Base-by-base conservation (phyloP, 306 rosid species). In the Amphicarpaea edgeworthii region DNA sequence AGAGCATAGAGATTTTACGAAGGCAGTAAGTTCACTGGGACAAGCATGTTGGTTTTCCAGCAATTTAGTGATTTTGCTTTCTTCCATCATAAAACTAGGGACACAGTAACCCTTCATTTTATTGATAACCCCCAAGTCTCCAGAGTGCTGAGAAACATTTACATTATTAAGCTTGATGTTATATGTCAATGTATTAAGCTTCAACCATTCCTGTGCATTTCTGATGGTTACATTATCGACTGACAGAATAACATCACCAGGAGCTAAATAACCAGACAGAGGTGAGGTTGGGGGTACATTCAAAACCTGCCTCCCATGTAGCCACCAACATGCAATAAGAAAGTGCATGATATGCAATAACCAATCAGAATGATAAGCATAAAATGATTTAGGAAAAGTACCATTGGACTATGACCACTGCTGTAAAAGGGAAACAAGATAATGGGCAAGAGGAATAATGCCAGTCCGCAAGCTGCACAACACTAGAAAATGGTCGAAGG, bases 31-130 rank as follows among this genome's bases (percentile, higher is more conserved):
- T 73, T 75, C 85, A 40, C 76, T 62, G 9, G 92, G 81, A 83
- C 98, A 93, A 70, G 72, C 59, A 76, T 63, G 80, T 26, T 82
- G 88, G 37, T 83, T 75, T 49, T 77, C 82, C 24, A 58, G 61
- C 32, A 47, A 76, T 58, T 68, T 42, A 58, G 75, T 81, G 69
- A 61, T 79, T 73, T 83, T 77, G 78, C 85, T 84, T 67, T 84
- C 90, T 51, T 87, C 88, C 85, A 85, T 70, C 83, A 84, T 69
- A 55, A 77, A 66, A 75, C 64, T 85, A 43, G 96, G 87, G 41
- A 93, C 85, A 72, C 98, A 91, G 50, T 93, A 93, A 57, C 96
- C 98, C 75, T 87, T 88, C 53, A 83, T 65, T 72, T 84, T 86
- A 58, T 43, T 80, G 81, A 81, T 73, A 68, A 50, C 70, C 82